Evolutionary conservation across 2,329 filamentous ascomycete genomes (phyloP).

Genomic region (Cercospora sojina): DNA sequence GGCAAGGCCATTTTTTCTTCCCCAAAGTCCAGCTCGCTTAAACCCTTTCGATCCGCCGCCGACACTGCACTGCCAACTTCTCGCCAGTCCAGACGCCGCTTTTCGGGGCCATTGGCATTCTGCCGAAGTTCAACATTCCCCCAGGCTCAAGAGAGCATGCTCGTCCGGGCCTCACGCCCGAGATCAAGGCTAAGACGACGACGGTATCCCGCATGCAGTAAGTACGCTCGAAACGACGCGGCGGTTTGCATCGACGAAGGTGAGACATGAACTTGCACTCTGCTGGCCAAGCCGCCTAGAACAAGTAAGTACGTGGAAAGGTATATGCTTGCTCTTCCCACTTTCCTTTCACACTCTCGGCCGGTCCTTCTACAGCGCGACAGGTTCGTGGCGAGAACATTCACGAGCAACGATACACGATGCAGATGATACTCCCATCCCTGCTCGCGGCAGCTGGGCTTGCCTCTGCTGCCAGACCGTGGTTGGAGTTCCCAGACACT

Average conservation of each 20-base stretch:
- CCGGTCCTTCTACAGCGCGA: constrained; percentile 7
- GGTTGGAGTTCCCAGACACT: constrained; percentile 22
- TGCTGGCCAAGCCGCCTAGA: neutral
- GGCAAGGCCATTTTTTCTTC: neutral
- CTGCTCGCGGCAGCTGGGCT: constrained; percentile 16
- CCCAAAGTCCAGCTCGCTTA: neutral
- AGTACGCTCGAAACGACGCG: neutral
- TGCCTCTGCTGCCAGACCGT: constrained; percentile 21
- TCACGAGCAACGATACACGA: constrained; percentile 2
- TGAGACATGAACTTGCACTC: neutral
- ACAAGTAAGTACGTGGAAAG: neutral
- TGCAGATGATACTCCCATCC: constrained; percentile 6
- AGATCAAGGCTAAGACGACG: neutral
- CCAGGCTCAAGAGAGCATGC: neutral
- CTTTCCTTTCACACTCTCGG: neutral
- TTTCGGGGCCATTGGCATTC: neutral
- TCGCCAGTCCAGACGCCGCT: neutral
- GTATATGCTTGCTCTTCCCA: neutral
- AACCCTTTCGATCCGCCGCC: neutral
- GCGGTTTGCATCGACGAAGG: neutral
- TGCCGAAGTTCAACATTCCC: neutral
- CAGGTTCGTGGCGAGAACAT: constrained; percentile 2
- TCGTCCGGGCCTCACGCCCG: neutral
- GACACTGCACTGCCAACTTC: neutral
- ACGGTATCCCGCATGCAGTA: constrained; percentile 4